phyloP scores from a whole-genome alignment of 2,329 filamentous ascomycete species.

The Scedosporium dehoogii region DNA sequence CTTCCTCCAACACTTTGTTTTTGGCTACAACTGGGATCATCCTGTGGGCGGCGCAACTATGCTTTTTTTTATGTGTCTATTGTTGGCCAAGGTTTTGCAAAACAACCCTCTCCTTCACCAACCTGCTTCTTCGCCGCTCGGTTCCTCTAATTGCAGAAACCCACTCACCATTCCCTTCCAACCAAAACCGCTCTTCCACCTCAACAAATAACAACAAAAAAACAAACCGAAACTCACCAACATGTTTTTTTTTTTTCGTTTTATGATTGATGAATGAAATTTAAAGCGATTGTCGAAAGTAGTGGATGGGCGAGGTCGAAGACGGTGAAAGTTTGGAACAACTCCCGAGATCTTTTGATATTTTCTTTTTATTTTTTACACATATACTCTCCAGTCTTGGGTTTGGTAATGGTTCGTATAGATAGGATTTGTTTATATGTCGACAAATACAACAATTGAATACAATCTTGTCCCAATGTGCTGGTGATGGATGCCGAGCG shows the following conservation, averaged over 20 bases:
- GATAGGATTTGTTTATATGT: too few species aligned
- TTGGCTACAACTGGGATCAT: not conserved
- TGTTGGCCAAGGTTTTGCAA: too few species aligned
- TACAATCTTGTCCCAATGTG: too few species aligned
- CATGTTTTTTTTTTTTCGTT: not conserved
- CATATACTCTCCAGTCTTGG: too few species aligned
- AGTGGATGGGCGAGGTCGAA: not conserved
- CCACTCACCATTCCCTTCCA: not conserved
- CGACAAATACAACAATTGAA: too few species aligned
- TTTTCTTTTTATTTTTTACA: too few species aligned
- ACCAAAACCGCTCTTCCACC: not conserved
- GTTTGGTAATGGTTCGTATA: too few species aligned
- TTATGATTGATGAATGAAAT: not conserved
- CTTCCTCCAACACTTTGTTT: not conserved
- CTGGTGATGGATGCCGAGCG: too few species aligned
- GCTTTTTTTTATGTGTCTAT: slow-evolving; percentile 4
- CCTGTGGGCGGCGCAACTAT: not conserved
- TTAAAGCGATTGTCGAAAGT: not conserved
- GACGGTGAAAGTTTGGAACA: not conserved
- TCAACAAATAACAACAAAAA: not conserved
- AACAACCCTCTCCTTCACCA: not conserved
- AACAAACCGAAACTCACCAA: not conserved
- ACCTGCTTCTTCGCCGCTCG: not conserved
- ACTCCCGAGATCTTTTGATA: too few species aligned
- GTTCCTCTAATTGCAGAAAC: not conserved